phyloP scores from a whole-genome alignment of 176 grass and related monocot genomes.

The Urochloa ruziziensis region DNA sequence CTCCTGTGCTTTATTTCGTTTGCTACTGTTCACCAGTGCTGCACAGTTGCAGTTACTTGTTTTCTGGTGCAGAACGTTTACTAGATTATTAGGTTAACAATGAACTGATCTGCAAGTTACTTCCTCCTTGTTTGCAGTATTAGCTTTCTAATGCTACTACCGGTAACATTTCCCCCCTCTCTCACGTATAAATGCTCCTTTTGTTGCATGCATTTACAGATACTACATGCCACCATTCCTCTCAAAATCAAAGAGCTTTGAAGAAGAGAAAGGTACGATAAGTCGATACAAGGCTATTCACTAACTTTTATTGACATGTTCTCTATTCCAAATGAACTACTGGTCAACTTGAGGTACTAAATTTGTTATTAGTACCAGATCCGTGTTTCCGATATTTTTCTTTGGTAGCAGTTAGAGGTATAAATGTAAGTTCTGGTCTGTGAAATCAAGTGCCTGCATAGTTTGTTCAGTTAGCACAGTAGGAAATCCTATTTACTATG shows the following conservation, averaged over 20 bases:
- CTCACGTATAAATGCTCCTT: slow-evolving; percentile 4
- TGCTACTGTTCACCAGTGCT: background rate
- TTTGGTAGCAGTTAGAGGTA: background rate
- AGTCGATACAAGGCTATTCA: background rate
- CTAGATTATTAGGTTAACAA: background rate
- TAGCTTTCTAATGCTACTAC: slow-evolving; percentile 17
- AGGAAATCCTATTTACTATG: slow-evolving; percentile 1
- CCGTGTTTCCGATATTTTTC: background rate
- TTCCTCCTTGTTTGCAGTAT: background rate
- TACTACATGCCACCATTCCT: slow-evolving; percentile 23
- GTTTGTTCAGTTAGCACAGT: background rate
- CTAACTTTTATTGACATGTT: background rate
- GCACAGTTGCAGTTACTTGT: slow-evolving; percentile 1
- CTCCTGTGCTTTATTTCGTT: slow-evolving; percentile 10
- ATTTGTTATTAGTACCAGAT: slow-evolving; percentile 3
- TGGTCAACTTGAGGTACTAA: background rate
- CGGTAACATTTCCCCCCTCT: slow-evolving; percentile 5
- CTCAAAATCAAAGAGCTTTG: slow-evolving; percentile 34
- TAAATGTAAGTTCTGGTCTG: background rate
- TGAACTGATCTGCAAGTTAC: background rate
- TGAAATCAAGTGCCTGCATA: background rate
- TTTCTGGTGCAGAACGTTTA: slow-evolving; percentile 6
- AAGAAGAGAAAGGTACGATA: slow-evolving; percentile 89
- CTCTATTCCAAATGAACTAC: background rate
- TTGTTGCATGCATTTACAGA: slow-evolving; percentile 34